These are phyloP conservation scores for Auricularia auricula-judae DNA, from an alignment of 768 basidiomycete genomes.

Conservation along the genomic window DNA sequence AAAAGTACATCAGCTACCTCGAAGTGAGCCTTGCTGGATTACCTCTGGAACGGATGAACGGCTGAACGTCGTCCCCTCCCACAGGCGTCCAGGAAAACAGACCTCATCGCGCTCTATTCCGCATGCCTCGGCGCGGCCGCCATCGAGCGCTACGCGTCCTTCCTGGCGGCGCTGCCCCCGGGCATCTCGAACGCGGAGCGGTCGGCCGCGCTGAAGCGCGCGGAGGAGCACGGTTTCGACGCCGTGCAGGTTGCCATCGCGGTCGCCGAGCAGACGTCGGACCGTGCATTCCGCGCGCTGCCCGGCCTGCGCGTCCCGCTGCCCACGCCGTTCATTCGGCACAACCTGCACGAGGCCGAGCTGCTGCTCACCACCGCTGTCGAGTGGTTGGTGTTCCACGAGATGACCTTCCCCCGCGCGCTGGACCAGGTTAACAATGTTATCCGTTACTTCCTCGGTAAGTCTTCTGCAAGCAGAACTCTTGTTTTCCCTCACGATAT, in stretches of 20 bases:
- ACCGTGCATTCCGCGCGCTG: constrained; percentile 12
- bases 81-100: constrained; percentile 64
- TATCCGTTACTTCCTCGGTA: constrained; percentile 82
- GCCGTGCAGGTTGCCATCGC: constrained; percentile 66
- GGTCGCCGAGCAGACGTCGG: constrained; percentile 69
- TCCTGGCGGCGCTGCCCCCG: constrained; percentile 69
- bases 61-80: background rate
- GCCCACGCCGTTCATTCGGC: background rate
- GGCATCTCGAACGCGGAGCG: constrained; percentile 54
- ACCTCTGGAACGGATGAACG: background rate
- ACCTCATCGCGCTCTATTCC: constrained; percentile 90
- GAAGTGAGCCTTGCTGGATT: constrained; percentile 38
- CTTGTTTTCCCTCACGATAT: background rate
- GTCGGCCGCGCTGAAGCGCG: constrained; percentile 56
- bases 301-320: background rate
- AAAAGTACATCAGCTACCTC: constrained; percentile 79
- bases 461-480: constrained; percentile 12
- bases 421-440: constrained; percentile 83
- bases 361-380: constrained; percentile 68
- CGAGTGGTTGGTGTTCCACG: constrained; percentile 83
- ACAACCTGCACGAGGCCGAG: constrained; percentile 38
- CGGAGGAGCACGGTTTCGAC: constrained; percentile 77
- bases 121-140: constrained; percentile 84
- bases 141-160: constrained; percentile 83
- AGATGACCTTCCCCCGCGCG: constrained; percentile 64